Evolutionary conservation across 805 yeast genomes (phyloP).

Genomic region (Sungouiozyma ichnusensis): DNA sequence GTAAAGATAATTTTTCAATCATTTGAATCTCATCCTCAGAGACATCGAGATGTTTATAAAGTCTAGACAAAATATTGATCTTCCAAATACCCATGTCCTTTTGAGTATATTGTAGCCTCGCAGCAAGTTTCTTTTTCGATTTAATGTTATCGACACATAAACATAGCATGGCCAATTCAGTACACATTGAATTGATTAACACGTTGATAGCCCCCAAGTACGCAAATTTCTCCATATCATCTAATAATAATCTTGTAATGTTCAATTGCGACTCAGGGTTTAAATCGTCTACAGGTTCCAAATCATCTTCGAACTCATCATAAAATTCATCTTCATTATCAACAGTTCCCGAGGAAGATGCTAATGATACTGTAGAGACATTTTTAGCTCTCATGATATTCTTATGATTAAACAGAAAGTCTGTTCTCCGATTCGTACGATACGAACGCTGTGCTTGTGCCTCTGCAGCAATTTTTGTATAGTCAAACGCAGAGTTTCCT

Average conservation of each 20-base stretch:
- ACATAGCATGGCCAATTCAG: conserved; percentile 54
- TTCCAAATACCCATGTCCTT: conserved; percentile 82
- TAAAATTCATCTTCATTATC: conserved; percentile 23
- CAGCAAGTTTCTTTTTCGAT: conserved; percentile 39
- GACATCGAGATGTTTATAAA: conserved; percentile 76
- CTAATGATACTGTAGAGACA: conserved; percentile 7
- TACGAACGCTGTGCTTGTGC: conserved; percentile 71
- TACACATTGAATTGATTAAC: conserved; percentile 69
- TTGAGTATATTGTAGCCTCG: conserved; percentile 54
- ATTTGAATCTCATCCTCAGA: conserved; percentile 65
- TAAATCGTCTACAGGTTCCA: conserved; percentile 27
- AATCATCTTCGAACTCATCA: conserved; percentile 33
- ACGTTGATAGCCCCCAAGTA: conserved; percentile 79
- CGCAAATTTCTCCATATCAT: conserved; percentile 81
- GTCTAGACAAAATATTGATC: conserved; percentile 51
- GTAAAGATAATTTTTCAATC: conserved; percentile 79
- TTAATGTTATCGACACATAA: conserved; percentile 37
- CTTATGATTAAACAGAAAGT: conserved; percentile 39
- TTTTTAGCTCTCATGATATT: conserved; percentile 17
- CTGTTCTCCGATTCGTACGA: conserved; percentile 43
- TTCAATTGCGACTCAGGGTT: conserved; percentile 44
- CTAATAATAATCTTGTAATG: conserved; percentile 69
- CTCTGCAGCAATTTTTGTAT: conserved; percentile 81
- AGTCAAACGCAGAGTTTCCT: conserved; percentile 35
- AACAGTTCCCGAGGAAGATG: conserved; percentile 8